Percentiles rank a stretch among this genome's conserved stretches.
Conservation (phyloP, 2,329 filamentous ascomycete species). For the Corynespora cassiicola region DNA sequence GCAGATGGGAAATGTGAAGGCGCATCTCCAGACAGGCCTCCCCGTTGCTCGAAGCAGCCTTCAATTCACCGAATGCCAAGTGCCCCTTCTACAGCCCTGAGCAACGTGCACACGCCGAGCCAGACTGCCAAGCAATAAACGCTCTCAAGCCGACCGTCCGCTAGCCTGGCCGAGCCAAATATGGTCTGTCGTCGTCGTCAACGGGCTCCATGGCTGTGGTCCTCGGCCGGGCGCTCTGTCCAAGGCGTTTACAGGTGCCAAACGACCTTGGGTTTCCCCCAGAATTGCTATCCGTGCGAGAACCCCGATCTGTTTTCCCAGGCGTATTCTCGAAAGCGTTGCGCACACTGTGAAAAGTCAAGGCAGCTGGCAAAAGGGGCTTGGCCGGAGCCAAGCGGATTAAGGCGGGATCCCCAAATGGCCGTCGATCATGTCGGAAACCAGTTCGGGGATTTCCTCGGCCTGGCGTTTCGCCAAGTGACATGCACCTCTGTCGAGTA, state of each 20-base stretch:
- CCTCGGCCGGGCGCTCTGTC: too few relatives aligned
- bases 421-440: conserved; percentile 5
- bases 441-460: conserved; percentile 3
- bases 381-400: conserved; percentile 3
- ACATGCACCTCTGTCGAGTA: too few relatives aligned
- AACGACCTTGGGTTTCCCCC: not conserved
- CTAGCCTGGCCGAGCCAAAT: too few relatives aligned
- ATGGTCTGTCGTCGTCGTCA: too few relatives aligned
- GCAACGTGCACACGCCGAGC: too few relatives aligned
- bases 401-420: conserved; percentile 1
- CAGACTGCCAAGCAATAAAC: too few relatives aligned
- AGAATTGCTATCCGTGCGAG: conserved; percentile 4
- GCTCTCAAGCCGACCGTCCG: too few relatives aligned
- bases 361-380: conserved; percentile 3
- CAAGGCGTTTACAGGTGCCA: too few relatives aligned
- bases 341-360: not conserved
- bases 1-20: not conserved
- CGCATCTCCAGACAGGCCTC: not conserved
- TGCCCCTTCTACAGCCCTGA: too few relatives aligned
- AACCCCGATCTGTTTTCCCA: not conserved
- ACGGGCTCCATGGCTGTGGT: too few relatives aligned
- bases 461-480: conserved; percentile 1
- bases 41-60: too few relatives aligned
- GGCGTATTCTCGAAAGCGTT: not conserved
- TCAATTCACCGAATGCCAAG: too few relatives aligned